Conservation (phyloP, 2,329 filamentous ascomycete species). For the Fusarium sp. region DNA sequence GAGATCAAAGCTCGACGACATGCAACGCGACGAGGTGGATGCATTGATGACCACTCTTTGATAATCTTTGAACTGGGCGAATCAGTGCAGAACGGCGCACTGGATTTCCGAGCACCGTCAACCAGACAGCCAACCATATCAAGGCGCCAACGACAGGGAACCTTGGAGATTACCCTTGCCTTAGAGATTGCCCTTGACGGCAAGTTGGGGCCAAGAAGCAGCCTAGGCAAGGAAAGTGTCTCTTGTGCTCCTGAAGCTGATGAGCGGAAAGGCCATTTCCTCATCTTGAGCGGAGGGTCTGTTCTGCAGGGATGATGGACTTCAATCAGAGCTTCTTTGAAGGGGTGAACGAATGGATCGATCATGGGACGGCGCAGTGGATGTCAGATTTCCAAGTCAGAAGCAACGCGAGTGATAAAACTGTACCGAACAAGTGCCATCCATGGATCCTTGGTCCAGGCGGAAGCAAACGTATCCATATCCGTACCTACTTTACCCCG, state of each 20-base stretch:
- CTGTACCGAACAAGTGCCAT: neutral
- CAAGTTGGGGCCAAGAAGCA: conserved; percentile 5
- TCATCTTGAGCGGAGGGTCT: conserved; percentile 24
- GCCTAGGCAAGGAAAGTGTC: conserved; percentile 6
- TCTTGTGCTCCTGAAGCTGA: conserved; percentile 10
- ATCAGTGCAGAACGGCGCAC: conserved; percentile 20
- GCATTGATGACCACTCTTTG: conserved; percentile 37
- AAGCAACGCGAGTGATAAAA: conserved; percentile 3
- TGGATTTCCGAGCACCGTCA: conserved; percentile 3
- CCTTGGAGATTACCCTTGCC: conserved; percentile 7
- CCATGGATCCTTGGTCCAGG: neutral
- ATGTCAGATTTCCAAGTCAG: conserved; percentile 25
- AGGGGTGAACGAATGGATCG: conserved; percentile 30
- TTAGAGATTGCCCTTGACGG: conserved; percentile 25
- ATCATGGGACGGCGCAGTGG: conserved; percentile 33
- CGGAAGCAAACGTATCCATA: conserved; percentile 8
- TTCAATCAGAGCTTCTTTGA: conserved; percentile 8
- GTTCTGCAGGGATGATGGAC: conserved; percentile 22
- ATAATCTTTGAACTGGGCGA: conserved; percentile 31
- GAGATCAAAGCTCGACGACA: conserved; percentile 19
- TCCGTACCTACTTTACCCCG: conserved; percentile 9
- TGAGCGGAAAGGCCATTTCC: conserved; percentile 15
- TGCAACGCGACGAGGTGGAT: conserved; percentile 31
- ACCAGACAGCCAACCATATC: conserved; percentile 32
- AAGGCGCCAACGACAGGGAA: conserved; percentile 20